Evolutionary conservation across 2,329 filamentous ascomycete genomes (phyloP), one percentile per base, ranked within the genome.

Genomic region (Chrysoporthe puriensis): DNA sequence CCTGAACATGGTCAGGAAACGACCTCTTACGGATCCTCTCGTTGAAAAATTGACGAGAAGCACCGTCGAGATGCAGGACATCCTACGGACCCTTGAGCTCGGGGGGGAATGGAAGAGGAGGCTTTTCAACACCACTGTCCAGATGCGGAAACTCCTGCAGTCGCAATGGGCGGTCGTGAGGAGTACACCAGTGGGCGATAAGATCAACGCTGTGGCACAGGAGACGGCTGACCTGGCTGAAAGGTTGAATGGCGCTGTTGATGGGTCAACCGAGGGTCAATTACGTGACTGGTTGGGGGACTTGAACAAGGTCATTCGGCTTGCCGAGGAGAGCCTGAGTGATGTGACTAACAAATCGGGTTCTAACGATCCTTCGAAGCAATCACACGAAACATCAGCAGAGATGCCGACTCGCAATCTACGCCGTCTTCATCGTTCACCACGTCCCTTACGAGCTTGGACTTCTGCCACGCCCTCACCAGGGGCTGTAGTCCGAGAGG

Each of bases 121-220:
- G 26, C 21, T 69, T 36, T 57, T 69, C 26, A 26, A 69, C 9
- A 66, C 44, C 40, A 60, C 59, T 0, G 43, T 52, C n/a, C 59
- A 60, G 36, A 63, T 69, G 2, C 63, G 64, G 18, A 44, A 42
- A 16, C 52, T 63, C 5, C 26, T 69, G 32, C 42, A 36, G 54
- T 59, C 14, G 3, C 43, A 46, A 14, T 5, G 6, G 4, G 34
- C 18, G 8, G 16, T 21, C 26, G 57, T 44, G 42, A 21, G 34
- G 21, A 18, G 11, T 34, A 4, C 16, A 3, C 26, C 43, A n/a
- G 21, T 18, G 21, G 8, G 21, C 5, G 14, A 46, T 7, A 7
- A 14, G 44, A 4, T 4, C 44, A 46, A 4, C 18, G 44, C 8
- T 13, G 13, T 14, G 4, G 18, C 18, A 14, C 1, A 8, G 11